A percentile compares a stretch with the other conserved stretches of the same genome.
Conservation (phyloP, 2,329 filamentous ascomycete species). For the Sclerotinia minor region DNA sequence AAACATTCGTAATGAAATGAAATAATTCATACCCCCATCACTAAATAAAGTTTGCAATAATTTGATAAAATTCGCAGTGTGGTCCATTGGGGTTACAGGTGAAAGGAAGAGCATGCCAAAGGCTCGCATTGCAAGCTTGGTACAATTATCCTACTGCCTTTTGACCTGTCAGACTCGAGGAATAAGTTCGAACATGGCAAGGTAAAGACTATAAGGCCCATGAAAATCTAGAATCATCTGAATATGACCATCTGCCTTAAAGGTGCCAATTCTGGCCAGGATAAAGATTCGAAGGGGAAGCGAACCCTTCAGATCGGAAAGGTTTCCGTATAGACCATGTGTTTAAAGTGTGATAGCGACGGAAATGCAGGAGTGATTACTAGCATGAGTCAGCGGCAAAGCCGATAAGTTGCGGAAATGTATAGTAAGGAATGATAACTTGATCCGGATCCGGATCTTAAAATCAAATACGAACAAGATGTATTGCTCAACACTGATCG, state of each 20-base stretch:
- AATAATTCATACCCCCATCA: neutral
- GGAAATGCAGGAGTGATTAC: neutral
- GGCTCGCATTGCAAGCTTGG: conserved; percentile 3
- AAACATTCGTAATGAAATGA: conserved; percentile 5
- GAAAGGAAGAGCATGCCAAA: neutral
- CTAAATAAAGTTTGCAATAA: neutral
- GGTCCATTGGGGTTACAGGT: neutral
- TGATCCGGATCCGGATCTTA: neutral
- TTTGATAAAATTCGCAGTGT: neutral
- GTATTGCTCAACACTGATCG: neutral
- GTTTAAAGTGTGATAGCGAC: conserved; percentile 6
- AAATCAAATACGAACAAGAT: neutral
- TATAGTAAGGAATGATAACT: conserved; percentile 5
- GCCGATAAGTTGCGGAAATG: conserved; percentile 1
- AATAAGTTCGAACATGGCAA: conserved; percentile 3
- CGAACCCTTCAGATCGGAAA: neutral
- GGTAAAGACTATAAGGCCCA: neutral
- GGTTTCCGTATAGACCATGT: neutral
- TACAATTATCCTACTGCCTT: neutral
- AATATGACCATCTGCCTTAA: neutral
- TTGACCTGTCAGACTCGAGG: conserved; percentile 18
- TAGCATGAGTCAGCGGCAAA: neutral
- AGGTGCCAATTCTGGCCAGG: neutral
- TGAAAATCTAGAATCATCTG: neutral
- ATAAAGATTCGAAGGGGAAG: neutral